Percentiles rank a stretch among this genome's conserved stretches.
phyloP scores from a whole-genome alignment of 306 rosid genomes.

The Quercus mongolica region DNA sequence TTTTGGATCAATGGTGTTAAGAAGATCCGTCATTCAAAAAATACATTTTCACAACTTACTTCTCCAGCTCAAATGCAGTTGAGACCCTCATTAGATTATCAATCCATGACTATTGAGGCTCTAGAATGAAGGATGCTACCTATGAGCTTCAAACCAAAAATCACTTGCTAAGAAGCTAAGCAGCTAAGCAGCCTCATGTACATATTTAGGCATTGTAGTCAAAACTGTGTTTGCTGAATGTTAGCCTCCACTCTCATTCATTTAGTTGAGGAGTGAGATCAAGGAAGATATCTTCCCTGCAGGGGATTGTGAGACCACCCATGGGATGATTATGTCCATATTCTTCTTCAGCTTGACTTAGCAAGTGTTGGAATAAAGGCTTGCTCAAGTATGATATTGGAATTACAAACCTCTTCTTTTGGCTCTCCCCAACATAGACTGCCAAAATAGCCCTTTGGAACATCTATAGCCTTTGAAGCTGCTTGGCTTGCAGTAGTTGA shows the following conservation, averaged over 20 bases:
- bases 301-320: constrained; percentile 42
- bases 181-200: too few relatives aligned
- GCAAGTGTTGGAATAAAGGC: constrained; percentile 34
- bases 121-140: too few relatives aligned
- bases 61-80: too few relatives aligned
- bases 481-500: constrained; percentile 9
- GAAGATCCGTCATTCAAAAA: too few relatives aligned
- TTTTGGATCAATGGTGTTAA: too few relatives aligned
- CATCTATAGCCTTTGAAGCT: constrained; percentile 2
- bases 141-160: too few relatives aligned
- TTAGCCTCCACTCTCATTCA: neutral
- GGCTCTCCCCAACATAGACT: constrained; percentile 42
- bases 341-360: constrained; percentile 27
- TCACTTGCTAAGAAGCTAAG: too few relatives aligned
- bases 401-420: constrained; percentile 37
- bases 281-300: constrained; percentile 27
- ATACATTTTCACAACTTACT: too few relatives aligned
- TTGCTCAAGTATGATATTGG: constrained; percentile 37
- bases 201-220: too few relatives aligned
- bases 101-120: too few relatives aligned
- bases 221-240: neutral
- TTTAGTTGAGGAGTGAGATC: constrained; percentile 22
- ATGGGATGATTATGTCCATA: constrained; percentile 42
- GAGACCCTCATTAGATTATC: too few relatives aligned
- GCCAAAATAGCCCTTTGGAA: constrained; percentile 51